A percentile compares a stretch with the other conserved stretches of the same genome.
Evolutionary conservation across 2,329 filamentous ascomycete genomes (phyloP).

Genomic region (Tolypocladium pustulatum): DNA sequence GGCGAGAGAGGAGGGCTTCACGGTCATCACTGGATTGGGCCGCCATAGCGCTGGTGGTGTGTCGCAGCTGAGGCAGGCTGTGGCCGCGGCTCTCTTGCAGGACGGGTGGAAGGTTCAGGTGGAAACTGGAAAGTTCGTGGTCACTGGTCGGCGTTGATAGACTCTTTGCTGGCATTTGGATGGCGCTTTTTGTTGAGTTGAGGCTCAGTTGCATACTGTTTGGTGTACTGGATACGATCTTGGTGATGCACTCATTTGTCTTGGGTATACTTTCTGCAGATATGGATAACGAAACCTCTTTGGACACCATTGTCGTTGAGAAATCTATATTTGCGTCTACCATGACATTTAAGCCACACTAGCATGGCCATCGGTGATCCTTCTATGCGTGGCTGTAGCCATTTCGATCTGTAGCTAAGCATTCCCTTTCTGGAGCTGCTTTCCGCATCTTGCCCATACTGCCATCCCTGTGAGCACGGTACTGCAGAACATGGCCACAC

Average conservation of each 20-base stretch:
- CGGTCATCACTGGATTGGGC: conserved; percentile 73
- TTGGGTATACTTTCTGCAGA: not conserved
- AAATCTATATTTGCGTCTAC: not conserved
- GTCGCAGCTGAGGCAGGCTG: conserved; percentile 66
- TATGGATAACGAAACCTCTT: not conserved
- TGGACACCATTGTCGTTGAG: no score
- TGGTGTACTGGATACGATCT: not conserved
- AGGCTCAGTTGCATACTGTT: not conserved
- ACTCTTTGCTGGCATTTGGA: not conserved
- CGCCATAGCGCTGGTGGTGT: conserved; percentile 68
- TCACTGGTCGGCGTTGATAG: conserved; percentile 45
- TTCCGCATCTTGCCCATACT: conserved; percentile 46
- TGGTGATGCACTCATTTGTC: not conserved
- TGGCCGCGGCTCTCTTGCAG: conserved; percentile 61
- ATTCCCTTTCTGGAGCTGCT: conserved; percentile 10
- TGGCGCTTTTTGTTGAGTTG: not conserved
- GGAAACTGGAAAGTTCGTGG: conserved; percentile 57
- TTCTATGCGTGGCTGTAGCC: not conserved
- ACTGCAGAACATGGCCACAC: conserved; percentile 47
- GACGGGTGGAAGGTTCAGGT: conserved; percentile 79
- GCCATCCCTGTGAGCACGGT: conserved; percentile 50
- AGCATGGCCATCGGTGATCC: not conserved
- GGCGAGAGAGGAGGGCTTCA: conserved; percentile 45
- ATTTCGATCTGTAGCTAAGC: not conserved
- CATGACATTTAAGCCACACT: not conserved